These are phyloP conservation scores for Phytophthora macrochlamydospora DNA, from an alignment of 352 stramenopile species.

Conservation along the genomic window DNA sequence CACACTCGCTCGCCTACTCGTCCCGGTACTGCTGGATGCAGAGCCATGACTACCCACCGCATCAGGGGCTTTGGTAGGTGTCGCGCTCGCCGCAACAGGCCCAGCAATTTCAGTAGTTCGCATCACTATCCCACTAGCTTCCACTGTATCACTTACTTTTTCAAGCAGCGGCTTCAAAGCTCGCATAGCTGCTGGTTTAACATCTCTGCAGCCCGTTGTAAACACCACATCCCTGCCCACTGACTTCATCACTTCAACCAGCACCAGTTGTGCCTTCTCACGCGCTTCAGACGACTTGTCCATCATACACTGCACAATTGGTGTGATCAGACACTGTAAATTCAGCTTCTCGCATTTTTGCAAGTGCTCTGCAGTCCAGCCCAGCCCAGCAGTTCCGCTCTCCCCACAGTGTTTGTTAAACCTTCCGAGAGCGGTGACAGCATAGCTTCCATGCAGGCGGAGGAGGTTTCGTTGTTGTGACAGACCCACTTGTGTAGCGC, in stretches of 20 bases:
- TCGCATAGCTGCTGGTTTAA: slow-evolving; percentile 88
- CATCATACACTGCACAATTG: slow-evolving; percentile 81
- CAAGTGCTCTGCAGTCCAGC: slow-evolving; percentile 72
- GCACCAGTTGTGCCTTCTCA: slow-evolving; percentile 79
- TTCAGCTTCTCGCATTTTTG: slow-evolving; percentile 70
- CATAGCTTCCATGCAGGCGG: slow-evolving; percentile 73
- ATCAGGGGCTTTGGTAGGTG: slow-evolving; percentile 9
- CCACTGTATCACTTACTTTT: slow-evolving; percentile 63
- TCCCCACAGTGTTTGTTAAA: slow-evolving; percentile 76
- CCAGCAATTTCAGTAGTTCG: slow-evolving; percentile 4
- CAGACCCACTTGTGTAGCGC: slow-evolving; percentile 85
- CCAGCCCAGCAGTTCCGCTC: slow-evolving; percentile 79
- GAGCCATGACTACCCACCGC: no score
- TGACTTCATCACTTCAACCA: slow-evolving; percentile 84
- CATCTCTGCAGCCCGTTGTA: slow-evolving; percentile 73
- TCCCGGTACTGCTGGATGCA: no score
- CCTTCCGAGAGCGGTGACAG: slow-evolving; percentile 71
- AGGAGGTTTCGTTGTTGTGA: slow-evolving; percentile 72
- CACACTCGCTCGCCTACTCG: slow-evolving; percentile 27
- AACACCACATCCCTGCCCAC: slow-evolving; percentile 78
- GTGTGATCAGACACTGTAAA: slow-evolving; percentile 63
- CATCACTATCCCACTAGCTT: slow-evolving; percentile 25
- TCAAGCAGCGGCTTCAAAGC: slow-evolving; percentile 85
- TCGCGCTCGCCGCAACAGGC: slow-evolving; percentile 8
- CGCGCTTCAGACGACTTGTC: slow-evolving; percentile 87